Conservation (phyloP, 345 rosid genomes). For the Sisymbrium irio region DNA sequence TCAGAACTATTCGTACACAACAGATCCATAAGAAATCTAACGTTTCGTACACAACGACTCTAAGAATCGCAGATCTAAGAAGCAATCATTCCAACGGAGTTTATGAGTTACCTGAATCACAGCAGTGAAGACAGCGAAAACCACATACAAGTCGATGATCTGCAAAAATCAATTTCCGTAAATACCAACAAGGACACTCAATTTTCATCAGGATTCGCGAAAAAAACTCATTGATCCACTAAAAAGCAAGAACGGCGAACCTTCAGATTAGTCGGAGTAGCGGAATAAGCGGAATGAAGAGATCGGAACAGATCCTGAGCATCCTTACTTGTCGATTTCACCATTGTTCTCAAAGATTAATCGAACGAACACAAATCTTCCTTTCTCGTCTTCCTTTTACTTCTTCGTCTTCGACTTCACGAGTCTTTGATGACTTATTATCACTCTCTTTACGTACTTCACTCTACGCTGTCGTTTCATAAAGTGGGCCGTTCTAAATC, state of each 20-base stretch:
- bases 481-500: background rate
- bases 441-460: background rate
- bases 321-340: constrained; percentile 57
- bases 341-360: constrained; percentile 44
- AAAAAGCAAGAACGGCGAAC: constrained; percentile 33
- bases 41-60: background rate
- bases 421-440: constrained; percentile 1
- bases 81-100: background rate
- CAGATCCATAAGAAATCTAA: background rate
- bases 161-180: constrained; percentile 25
- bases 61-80: constrained; percentile 26
- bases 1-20: background rate
- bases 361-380: background rate
- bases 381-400: background rate
- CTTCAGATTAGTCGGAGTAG: constrained; percentile 74
- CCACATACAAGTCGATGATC: constrained; percentile 90
- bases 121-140: constrained; percentile 77
- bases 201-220: background rate
- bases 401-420: constrained; percentile 16
- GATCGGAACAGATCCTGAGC: constrained; percentile 72
- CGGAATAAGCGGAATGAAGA: constrained; percentile 71
- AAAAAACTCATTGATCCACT: background rate
- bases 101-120: constrained; percentile 67
- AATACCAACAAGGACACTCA: background rate
- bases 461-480: background rate